Base-by-base conservation (phyloP, 257 asterid genomes). In the Ajuga chamaepitys region DNA sequence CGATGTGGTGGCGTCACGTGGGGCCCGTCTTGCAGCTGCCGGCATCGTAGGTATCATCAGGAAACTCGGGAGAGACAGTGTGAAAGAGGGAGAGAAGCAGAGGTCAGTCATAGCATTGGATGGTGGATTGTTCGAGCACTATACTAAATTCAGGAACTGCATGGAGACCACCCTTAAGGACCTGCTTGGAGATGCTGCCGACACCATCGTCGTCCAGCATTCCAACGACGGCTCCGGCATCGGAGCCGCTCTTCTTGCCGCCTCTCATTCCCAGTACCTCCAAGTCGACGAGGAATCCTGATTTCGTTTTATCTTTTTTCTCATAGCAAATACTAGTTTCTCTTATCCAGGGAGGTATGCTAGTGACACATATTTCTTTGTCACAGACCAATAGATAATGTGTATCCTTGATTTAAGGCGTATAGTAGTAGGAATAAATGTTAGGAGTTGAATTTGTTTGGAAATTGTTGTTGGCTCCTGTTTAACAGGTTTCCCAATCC, bases 191-290 rank as follows among this genome's bases (percentile, higher is more conserved):
- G 94, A 89, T 1, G 87, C 32, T 25, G 58, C 71, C 0, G 67
- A 72, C 1, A 57, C 17, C 21, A 35, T 82, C 0, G 72, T 75
- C 7, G 50, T 85, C 18, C 71, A 80, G 81, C 95, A 53, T 9
- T 79, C 96, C 4, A 82, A 81, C 34, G 97, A 90, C 16, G 97
- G 99, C 16, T 94, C 97, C 5, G 97, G 96, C 41, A 72, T 83
- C 8, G 99, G 97, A 44, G 97, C 97, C 14, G 97, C 97, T 26
- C 99, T 94, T 34, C 67, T 94, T 2, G 97, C 96, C 0, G 97
- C 97, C n/a, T 79, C 95, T 13, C 85, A 88, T 67, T 89, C 97
- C 13, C 95, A 78, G 55, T 85, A 92, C 78, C 78, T 75, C 42
- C 81, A 74, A 61, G 64, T 63, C 0, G 82, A 83, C 0, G 82